Evolutionary conservation across 148 eudicot genomes (phyloP).

Genomic region (Amaranthus hypochondriacus): DNA sequence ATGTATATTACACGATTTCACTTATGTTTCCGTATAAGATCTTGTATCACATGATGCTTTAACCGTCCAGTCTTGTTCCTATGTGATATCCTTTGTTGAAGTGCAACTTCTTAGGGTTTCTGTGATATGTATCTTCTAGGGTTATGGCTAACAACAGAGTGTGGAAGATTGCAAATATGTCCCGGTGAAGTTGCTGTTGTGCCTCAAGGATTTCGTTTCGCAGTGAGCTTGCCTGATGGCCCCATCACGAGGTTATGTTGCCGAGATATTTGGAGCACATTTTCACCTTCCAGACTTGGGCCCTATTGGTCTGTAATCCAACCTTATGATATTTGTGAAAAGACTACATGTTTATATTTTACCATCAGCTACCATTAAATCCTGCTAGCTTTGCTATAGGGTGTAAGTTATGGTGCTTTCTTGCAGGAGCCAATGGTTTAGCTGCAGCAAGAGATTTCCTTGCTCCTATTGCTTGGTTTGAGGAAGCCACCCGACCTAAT

Average conservation of each 20-base stretch:
- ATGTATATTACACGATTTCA: too few species aligned
- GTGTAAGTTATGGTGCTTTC: conserved; percentile 3
- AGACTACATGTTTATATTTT: neutral
- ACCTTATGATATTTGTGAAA: neutral
- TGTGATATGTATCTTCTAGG: conserved; percentile 32
- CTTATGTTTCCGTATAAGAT: neutral
- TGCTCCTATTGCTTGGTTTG: conserved; percentile 85
- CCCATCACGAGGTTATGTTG: conserved; percentile 94
- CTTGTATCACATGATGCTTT: neutral
- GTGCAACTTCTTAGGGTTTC: neutral
- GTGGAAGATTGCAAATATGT: conserved; percentile 77
- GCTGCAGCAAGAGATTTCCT: conserved; percentile 91
- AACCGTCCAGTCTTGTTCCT: neutral
- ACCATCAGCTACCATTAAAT: neutral
- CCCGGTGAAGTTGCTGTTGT: conserved; percentile 87
- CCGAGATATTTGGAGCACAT: conserved; percentile 90
- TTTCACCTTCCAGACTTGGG: conserved; percentile 97
- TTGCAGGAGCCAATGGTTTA: conserved; percentile 95
- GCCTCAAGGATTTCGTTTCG: conserved; percentile 91
- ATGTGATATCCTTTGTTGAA: neutral
- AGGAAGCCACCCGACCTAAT: conserved; percentile 50
- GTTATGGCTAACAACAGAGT: conserved; percentile 86
- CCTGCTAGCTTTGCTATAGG: neutral
- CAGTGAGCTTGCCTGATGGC: conserved; percentile 76
- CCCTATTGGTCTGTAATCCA: conserved; percentile 63